Base-by-base conservation (phyloP, 192 early-diverging fungal species). In the Coemansia sp. region DNA sequence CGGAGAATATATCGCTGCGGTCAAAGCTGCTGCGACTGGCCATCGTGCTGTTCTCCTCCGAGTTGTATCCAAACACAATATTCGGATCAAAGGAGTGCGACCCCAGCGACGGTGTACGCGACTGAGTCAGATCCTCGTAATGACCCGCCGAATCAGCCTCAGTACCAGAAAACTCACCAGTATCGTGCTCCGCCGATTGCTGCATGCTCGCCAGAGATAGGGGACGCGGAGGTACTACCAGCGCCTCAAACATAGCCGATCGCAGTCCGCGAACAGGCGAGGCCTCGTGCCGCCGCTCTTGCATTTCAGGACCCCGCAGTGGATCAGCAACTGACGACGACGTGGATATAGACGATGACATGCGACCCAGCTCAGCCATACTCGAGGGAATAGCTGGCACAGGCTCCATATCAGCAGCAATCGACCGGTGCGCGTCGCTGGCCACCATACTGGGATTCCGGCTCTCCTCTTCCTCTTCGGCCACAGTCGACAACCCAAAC, bases 11-110 rank as follows among this genome's bases (percentile, higher is more conserved):
- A 27, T 78, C 76, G 64, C 76, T 75, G 64, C 72, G 76, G 13
- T 75, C 81, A 40, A 83, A 74, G 60, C 81, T 83, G 68, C 73
- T 83, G 64, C 76, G 81, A 29, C 81, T 83, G 36, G 76, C 81
- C 76, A 83, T 75, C 1, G 81, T 83, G 76, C 81, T 83, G 69
- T 72, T 78, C 33, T 83, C 81, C 52, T 83, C 81, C 2, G 76
- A 78, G 43, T 70, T 83, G 34, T 78, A 78, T 0, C 76, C 81
- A 75, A 78, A 83, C 64, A 83, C 75, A 29, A 78, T 34, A 40
- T 72, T 72, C 20, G 81, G 72, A 47, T 83, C 81, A 70, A 78
- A 83, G 16, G 76, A 62, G 52, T 78, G 72, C 65, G 79, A 81
- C 49, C 74, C 71, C 36, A 53, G 33, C 2, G 79, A 81, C 6